Evolutionary conservation across 75 land plant genomes (phyloP).

Genomic region (Selaginella moellendorffii): DNA sequence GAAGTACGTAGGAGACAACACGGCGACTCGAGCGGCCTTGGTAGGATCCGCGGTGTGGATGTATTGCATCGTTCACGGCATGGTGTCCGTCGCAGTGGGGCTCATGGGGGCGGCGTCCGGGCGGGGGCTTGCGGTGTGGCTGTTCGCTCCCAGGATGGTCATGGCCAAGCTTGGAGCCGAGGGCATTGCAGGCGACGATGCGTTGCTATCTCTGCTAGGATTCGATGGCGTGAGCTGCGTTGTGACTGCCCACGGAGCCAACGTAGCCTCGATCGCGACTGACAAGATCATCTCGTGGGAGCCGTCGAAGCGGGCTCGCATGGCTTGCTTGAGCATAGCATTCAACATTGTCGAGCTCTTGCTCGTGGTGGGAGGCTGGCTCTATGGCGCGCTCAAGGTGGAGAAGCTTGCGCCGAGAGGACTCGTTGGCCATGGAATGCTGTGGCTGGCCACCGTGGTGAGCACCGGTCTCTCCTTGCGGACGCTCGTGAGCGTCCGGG

Average conservation of each 20-base stretch:
- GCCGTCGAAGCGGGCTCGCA: not conserved
- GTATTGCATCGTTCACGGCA: conserved; percentile 5
- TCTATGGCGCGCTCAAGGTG: conserved; percentile 2
- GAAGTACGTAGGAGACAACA: not conserved
- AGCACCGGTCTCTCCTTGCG: not conserved
- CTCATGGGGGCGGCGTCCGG: conserved; percentile 5
- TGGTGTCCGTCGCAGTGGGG: conserved; percentile 3
- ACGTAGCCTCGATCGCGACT: not conserved
- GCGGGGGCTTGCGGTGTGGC: conserved; percentile 3
- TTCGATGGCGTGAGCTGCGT: not conserved
- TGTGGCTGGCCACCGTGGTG: not conserved
- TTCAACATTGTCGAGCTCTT: not conserved
- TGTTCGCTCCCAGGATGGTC: not conserved
- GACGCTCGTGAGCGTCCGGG: not conserved
- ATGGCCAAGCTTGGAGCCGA: conserved; percentile 3
- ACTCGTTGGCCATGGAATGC: conserved; percentile 1
- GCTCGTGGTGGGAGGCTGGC: not conserved
- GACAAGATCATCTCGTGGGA: not conserved
- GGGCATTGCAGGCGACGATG: not conserved
- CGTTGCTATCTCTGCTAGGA: not conserved
- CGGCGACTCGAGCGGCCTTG: not conserved
- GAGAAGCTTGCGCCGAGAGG: conserved; percentile 4
- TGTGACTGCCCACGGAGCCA: not conserved
- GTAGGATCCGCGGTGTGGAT: not conserved
- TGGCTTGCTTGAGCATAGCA: not conserved